Conservation (phyloP, 1,284 basidiomycete species). For the Cutaneotrichosporon spelunceum region DNA sequence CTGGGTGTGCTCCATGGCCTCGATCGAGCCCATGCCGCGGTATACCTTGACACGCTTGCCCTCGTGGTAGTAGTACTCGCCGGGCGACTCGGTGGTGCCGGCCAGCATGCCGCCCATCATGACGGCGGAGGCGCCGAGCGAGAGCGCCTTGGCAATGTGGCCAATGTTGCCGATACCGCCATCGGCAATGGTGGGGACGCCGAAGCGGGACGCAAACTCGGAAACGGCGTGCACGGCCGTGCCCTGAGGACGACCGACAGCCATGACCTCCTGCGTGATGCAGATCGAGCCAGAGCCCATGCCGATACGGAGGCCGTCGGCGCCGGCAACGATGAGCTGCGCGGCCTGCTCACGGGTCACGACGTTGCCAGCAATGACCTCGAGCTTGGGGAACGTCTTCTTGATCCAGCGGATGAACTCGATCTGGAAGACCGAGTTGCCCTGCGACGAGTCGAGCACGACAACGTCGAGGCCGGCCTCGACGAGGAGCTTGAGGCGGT, state of each 20-base stretch:
- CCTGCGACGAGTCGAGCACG: conserved; percentile 92
- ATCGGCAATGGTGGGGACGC: conserved; percentile 97
- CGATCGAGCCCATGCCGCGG: conserved; percentile 95
- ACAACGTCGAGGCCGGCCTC: conserved; percentile 96
- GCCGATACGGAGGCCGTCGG: conserved; percentile 88
- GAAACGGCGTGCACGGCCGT: conserved; percentile 93
- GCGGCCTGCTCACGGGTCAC: conserved; percentile 98
- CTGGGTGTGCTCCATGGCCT: conserved; percentile 90
- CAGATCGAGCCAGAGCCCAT: conserved; percentile 99
- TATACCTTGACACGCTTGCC: conserved; percentile 98
- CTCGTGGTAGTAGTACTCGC: conserved; percentile 98
- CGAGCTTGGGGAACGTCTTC: conserved; percentile 71
- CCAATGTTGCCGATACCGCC: conserved; percentile 95
- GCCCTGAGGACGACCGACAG: conserved; percentile 96
- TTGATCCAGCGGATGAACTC: conserved; percentile 98
- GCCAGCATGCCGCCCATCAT: conserved; percentile 99
- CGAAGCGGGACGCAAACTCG: conserved; percentile 84
- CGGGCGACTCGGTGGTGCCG: conserved; percentile 94
- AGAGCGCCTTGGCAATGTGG: conserved; percentile 94
- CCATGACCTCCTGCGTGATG: conserved; percentile 99
- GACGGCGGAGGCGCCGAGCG: conserved; percentile 89
- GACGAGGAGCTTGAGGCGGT: conserved; percentile 78
- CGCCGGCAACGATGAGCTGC: conserved; percentile 86
- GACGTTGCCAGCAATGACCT: conserved; percentile 96
- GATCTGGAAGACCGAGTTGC: conserved; percentile 89